Percentiles rank a stretch among this genome's conserved stretches.
phyloP scores from a whole-genome alignment of 345 rosid genomes.

The Kandelia obovata region DNA sequence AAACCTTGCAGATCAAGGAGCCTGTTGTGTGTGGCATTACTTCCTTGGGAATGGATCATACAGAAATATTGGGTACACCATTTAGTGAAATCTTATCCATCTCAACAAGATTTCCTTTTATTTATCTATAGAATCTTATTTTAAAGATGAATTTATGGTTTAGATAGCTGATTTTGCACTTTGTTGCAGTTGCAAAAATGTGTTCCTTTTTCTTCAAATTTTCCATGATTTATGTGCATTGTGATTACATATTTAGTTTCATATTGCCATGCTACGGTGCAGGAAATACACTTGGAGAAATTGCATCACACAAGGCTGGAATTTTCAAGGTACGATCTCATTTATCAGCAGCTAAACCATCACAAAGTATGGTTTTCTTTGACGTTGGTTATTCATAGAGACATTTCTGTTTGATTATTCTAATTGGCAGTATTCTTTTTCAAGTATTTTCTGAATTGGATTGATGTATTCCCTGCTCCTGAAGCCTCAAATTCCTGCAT shows the following conservation, averaged over 20 bases:
- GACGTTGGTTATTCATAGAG: conserved; percentile 13
- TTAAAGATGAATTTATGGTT: not conserved
- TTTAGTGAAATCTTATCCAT: conserved; percentile 8
- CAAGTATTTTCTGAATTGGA: conserved; percentile 45
- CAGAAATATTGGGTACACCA: conserved; percentile 56
- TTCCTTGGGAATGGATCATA: conserved; percentile 89
- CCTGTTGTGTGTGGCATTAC: conserved; percentile 86
- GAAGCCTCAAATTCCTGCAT: conserved; percentile 88
- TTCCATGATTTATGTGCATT: not conserved
- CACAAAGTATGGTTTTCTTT: conserved; percentile 15
- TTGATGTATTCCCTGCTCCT: conserved; percentile 52
- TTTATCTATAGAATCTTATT: conserved; percentile 1
- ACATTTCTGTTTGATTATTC: conserved; percentile 22
- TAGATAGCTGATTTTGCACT: not conserved
- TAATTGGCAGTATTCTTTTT: conserved; percentile 35
- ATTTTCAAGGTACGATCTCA: conserved; percentile 71
- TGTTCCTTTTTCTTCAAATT: not conserved
- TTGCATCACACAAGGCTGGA: conserved; percentile 89
- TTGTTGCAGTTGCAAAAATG: not conserved
- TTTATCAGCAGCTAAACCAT: conserved; percentile 12
- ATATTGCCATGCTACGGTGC: conserved; percentile 21
- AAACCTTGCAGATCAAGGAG: conserved; percentile 58
- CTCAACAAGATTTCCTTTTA: conserved; percentile 4
- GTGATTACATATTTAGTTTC: conserved; percentile 8
- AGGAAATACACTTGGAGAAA: conserved; percentile 71